These are phyloP conservation scores for Halocafeteria seosinensis DNA, from an alignment of 108 stramenopile genomes.

Conservation along the genomic window DNA sequence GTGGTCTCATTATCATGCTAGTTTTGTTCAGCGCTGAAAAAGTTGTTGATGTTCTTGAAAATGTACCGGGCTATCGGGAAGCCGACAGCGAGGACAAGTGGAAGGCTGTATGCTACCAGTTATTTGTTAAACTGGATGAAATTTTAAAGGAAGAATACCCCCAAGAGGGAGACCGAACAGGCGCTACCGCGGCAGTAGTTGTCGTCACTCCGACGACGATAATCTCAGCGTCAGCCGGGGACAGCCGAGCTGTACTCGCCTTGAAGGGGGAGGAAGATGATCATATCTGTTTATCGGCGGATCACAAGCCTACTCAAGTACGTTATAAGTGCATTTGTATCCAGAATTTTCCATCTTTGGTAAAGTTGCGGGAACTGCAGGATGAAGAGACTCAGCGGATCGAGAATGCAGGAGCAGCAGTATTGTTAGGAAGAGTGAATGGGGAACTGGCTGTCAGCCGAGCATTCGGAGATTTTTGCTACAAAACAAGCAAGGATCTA, in stretches of 20 bases:
- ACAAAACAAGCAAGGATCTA: constrained; percentile 15
- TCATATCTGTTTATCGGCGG: neutral
- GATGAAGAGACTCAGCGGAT: constrained; percentile 21
- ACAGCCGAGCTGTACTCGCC: constrained; percentile 20
- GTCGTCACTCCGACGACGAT: constrained; percentile 26
- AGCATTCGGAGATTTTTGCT: constrained; percentile 31
- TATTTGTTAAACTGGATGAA: constrained; percentile 15
- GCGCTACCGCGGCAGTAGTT: constrained; percentile 19
- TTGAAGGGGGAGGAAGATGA: neutral
- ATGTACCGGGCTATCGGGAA: neutral
- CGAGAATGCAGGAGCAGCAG: constrained; percentile 22
- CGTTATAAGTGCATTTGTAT: no score
- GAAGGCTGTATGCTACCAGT: neutral
- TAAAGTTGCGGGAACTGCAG: no score
- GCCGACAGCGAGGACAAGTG: neutral
- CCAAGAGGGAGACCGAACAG: constrained; percentile 14
- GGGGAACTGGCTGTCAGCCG: constrained; percentile 31
- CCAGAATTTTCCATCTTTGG: no score
- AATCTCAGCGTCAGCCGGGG: constrained; percentile 26
- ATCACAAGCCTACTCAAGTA: constrained; percentile 39
- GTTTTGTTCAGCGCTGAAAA: neutral
- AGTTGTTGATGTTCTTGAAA: neutral
- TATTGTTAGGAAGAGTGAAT: constrained; percentile 16
- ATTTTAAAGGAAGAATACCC: neutral
- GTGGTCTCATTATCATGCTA: neutral